Conservation (phyloP, 2,329 filamentous ascomycete species). For the Aspergillus niger region DNA sequence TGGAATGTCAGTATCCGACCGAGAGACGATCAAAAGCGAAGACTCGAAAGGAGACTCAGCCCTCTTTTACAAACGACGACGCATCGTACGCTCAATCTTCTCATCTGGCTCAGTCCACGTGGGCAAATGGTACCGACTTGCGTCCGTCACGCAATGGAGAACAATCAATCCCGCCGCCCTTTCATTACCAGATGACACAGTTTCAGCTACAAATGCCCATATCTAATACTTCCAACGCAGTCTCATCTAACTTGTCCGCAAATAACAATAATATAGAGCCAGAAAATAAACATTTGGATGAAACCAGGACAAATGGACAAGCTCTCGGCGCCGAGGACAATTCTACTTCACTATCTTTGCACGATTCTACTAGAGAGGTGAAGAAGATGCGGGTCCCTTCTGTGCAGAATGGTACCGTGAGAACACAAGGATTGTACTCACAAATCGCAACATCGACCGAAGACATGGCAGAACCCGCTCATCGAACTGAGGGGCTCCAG, state of each 20-base stretch:
- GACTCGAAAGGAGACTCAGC: constrained; percentile 20
- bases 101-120: constrained; percentile 4
- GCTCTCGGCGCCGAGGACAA: background rate
- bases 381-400: constrained; percentile 15
- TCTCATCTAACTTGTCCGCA: constrained; percentile 2
- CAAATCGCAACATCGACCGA: constrained; percentile 12
- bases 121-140: background rate
- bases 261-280: background rate
- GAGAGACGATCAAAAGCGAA: constrained; percentile 40
- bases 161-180: constrained; percentile 7
- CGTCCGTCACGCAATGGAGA: background rate
- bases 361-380: constrained; percentile 10
- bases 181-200: constrained; percentile 22
- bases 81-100: constrained; percentile 15
- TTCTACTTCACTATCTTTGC: constrained; percentile 8
- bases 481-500: constrained; percentile 4
- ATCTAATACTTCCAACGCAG: constrained; percentile 4
- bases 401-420: constrained; percentile 14
- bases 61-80: constrained; percentile 14
- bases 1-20: constrained; percentile 44
- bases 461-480: constrained; percentile 11
- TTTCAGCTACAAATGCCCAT: constrained; percentile 26
- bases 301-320: background rate
- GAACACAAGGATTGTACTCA: constrained; percentile 14
- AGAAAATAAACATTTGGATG: background rate